Evolutionary conservation across 352 stramenopile species (phyloP), one percentile per base, ranked within the genome.

Genomic region (Globisporangium paroecandrum): DNA sequence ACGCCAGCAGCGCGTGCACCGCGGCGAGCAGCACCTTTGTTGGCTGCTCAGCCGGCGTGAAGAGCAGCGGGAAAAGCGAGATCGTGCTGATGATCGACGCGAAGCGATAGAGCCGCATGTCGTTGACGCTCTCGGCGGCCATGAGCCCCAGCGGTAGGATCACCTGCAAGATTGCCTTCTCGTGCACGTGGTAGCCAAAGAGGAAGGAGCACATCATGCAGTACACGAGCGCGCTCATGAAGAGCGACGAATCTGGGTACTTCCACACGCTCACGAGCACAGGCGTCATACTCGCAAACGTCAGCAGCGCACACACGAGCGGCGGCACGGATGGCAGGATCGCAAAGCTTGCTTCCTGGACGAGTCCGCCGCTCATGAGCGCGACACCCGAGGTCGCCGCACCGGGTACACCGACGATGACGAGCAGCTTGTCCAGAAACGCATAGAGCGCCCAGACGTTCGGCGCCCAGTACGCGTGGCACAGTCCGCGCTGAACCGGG

Each of bases 101-200:
- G 61, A 96, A 84, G 34, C 85, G 77, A 62, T 95, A 95, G 49
- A 97, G 69, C n/a, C 85, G 76, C 76, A 92, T 93, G 64, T 93
- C 89, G 41, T 85, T 78, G 36, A 90, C 87, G 71, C 83, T 92
- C 56, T 95, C 83, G 56, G 79, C 76, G 24, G 84, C 77, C 67
- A 95, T 77, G 34, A 97, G 74, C 1, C 75, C 85, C 24, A 95
- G 69, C 0, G 87, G 87, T 8, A 95, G 67, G 22, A 81, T 83
- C n/a, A 93, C 87, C 57, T 94, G 85, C 8, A 99, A 81, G 57
- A 99, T 98, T 9, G 97, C 97, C 78, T 99, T 99, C 85, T 99
- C 98, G 72, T 99, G 98, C n/a, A 99, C 97, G 79, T 99, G 98
- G 73, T 98, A 99, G 24, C 96, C 97, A 25, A 99, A 72, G 76